Percentiles rank a stretch among this genome's conserved stretches.
These are phyloP conservation scores for Millerago galiae DNA, from an alignment of 805 yeast species.

Conservation along the genomic window DNA sequence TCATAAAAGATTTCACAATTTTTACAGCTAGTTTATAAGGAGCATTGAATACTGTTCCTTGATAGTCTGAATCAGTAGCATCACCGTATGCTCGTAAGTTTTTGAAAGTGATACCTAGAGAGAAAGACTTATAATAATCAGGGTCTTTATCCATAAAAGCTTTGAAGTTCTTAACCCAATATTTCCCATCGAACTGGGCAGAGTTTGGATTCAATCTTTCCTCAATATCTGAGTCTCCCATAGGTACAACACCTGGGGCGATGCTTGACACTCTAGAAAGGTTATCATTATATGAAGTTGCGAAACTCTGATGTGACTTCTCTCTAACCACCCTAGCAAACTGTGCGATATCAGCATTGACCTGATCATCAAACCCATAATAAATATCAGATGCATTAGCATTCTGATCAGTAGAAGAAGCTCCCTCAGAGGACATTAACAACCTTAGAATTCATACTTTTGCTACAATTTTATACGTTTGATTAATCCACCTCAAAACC, in stretches of 20 bases:
- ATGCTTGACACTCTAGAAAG: conserved; percentile 26
- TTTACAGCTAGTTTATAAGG: conserved; percentile 17
- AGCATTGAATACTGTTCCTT: conserved; percentile 46
- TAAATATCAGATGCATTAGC: no score
- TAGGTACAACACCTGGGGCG: conserved; percentile 32
- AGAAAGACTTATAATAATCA: conserved; percentile 48
- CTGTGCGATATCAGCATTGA: no score
- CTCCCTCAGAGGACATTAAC: no score
- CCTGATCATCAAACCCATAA: no score
- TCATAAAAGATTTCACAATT: conserved; percentile 8
- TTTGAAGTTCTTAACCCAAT: conserved; percentile 53
- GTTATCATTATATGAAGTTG: no score
- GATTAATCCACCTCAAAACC: no score
- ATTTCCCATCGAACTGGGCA: conserved; percentile 44
- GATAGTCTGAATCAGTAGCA: conserved; percentile 54
- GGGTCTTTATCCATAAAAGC: conserved; percentile 43
- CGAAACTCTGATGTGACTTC: no score
- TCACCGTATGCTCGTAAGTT: conserved; percentile 53
- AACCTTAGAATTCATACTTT: no score
- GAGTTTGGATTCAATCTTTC: conserved; percentile 50
- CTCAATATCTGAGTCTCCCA: conserved; percentile 23
- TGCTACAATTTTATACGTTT: no score
- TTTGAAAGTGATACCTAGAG: conserved; percentile 49
- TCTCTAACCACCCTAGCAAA: no score
- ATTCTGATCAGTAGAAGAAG: no score